Base-by-base conservation (phyloP, 228 moss, liverwort and hornwort genomes). In the Sphagnum fallax region DNA sequence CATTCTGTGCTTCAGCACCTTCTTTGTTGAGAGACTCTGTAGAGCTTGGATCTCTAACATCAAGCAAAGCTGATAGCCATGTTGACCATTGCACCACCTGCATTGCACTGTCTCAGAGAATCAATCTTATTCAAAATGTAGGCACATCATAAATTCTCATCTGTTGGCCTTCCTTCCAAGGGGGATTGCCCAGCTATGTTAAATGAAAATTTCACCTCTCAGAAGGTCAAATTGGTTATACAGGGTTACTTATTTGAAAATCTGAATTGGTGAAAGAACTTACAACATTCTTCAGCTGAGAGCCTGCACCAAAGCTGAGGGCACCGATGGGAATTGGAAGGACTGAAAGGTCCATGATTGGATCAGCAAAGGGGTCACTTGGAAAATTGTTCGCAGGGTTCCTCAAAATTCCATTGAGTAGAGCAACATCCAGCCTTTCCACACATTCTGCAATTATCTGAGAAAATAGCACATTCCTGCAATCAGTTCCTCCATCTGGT, bases 71-170 rank as follows among this genome's bases (percentile, higher is more conserved):
- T 11, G 91, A 73, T 53, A 98, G 67, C 82, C 91, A 98, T 48
- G 89, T 93, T 4, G 93, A 93, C 97, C 97, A 98, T 52, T 88
- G 93, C 64, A 90, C 91, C 4, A 89, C 97, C 97, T 97, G 69
- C 53, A 75, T 49, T 10, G 12, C 51, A 71, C 61, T 55, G 55
- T 51, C 51, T 51, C 60, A 70, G 14, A 72, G 47, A 67, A 64
- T 63, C 10, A 13, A 7, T 69, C 9, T 53, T 62, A 47, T 16
- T 62, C 62, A 62, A 32, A 32, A 32, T 32, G 1, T 32, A 62
- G 62, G 47, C 5, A 62, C 62, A 62, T 4, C 60, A 50, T 50
- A 13, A 48, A 50, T 65, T 32, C 16, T 6, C 7, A 47, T 16
- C 47, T 10, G 16, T 16, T 7, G 47, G 8, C 62, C 47, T 6